phyloP scores from a whole-genome alignment of 2,329 filamentous ascomycete genomes.

The Talaromyces sp. region DNA sequence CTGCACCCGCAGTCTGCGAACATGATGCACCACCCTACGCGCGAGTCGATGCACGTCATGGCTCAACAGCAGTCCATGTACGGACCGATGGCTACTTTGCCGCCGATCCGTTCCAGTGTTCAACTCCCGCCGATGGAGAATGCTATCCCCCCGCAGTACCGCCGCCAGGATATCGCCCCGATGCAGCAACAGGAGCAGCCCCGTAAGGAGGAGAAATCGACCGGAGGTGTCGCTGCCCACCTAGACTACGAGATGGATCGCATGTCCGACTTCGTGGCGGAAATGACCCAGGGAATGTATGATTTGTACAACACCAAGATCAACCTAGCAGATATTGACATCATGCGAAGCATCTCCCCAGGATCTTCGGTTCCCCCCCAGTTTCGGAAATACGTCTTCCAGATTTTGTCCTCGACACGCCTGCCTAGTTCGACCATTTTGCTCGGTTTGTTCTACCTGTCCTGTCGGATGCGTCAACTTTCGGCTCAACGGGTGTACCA shows the following conservation, averaged over 20 bases:
- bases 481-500: constrained; percentile 60
- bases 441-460: constrained; percentile 85
- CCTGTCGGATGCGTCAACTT: constrained; percentile 77
- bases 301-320: constrained; percentile 58
- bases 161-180: constrained; percentile 39
- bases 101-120: constrained; percentile 45
- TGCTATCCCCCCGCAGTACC: constrained; percentile 46
- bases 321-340: constrained; percentile 65
- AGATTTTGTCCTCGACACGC: constrained; percentile 86
- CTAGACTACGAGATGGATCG: constrained; percentile 95
- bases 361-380: constrained; percentile 66
- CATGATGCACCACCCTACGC: constrained; percentile 34
- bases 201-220: constrained; percentile 66
- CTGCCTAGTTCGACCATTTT: constrained; percentile 90
- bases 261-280: constrained; percentile 93
- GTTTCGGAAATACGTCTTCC: constrained; percentile 89
- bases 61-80: constrained; percentile 40
- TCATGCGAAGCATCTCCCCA: constrained; percentile 65
- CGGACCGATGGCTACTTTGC: constrained; percentile 39
- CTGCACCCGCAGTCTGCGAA: constrained; percentile 34
- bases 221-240: constrained; percentile 86
- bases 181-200: constrained; percentile 40
- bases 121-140: constrained; percentile 46
- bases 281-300: constrained; percentile 79
- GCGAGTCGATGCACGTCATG: constrained; percentile 36